Percentiles rank a stretch among this genome's conserved stretches.
These are phyloP conservation scores for Salix brachista DNA, from an alignment of 345 rosid species.

Conservation along the genomic window DNA sequence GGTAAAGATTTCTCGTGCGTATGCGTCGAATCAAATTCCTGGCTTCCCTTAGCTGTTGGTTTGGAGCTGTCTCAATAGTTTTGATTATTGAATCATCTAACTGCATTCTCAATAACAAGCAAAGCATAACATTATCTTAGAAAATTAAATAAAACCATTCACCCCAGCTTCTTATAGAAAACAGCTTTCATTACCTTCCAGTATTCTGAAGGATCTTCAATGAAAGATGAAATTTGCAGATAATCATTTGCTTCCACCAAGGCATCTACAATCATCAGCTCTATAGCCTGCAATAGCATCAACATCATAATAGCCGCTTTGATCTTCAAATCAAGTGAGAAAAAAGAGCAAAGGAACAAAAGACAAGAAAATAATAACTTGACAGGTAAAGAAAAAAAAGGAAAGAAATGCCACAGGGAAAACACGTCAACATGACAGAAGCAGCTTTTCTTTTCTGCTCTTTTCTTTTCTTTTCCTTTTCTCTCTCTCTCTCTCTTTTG, in stretches of 20 bases:
- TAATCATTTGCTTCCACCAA: slow-evolving; percentile 64
- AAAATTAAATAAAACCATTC: not conserved
- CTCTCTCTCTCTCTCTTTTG: no score
- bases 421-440: not conserved
- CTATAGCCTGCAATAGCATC: slow-evolving; percentile 61
- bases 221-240: slow-evolving; percentile 55
- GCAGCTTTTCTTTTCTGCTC: no score
- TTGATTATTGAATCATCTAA: slow-evolving; percentile 81
- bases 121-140: not conserved
- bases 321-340: not conserved
- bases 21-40: slow-evolving; percentile 75
- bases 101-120: slow-evolving; percentile 41
- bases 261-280: slow-evolving; percentile 91
- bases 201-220: slow-evolving; percentile 73
- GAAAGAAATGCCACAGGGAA: not conserved
- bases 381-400: not conserved
- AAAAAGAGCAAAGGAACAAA: not conserved
- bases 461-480: no score
- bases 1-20: slow-evolving; percentile 80
- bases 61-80: slow-evolving; percentile 74
- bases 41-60: slow-evolving; percentile 69
- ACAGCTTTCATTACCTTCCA: slow-evolving; percentile 65
- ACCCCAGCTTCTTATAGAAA: not conserved
- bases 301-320: not conserved
- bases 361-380: not conserved